Evolutionary conservation across 140 eudicot species (phyloP), one percentile per base, ranked within the genome.

Genomic region (Ambrosia hybrid): DNA sequence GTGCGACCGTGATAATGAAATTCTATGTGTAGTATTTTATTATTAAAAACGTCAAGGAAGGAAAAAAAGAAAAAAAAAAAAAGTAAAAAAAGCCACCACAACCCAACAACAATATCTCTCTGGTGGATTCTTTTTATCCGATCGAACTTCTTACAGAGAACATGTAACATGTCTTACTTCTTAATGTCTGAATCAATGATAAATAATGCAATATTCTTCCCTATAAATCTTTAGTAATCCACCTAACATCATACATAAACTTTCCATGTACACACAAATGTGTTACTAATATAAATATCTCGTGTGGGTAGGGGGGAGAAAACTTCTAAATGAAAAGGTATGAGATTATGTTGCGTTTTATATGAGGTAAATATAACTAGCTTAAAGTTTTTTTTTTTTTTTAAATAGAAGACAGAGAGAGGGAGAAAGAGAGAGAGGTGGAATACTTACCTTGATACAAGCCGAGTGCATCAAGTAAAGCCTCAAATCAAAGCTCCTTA

Each of bases 81-180:
- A 78, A 68, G 73, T 75, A 70, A 72, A 55, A 73, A 72, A 78
- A 26, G 79, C 83, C 85, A 79, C 68, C 84, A 81, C 77, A 46
- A 86, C 65, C 83, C 86, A 86, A 86, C 94, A 90, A 77, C 85
- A 90, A 85, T 68, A 83, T 90, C 82, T 80, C 83, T 67, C 78
- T 70, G 75, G 76, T 79, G 86, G 86, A 76, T 85, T 83, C 89
- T 85, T 85, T 84, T 85, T 87, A 90, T 90, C 89, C 83, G 60
- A 85, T 85, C 89, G 94, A 83, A 90, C 96, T 83, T 90, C 91
- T 75, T 84, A 85, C 89, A 87, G 86, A 87, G 91, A 90, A 80
- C 96, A 87, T 87, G 91, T 79, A 84, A 61, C 85, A 83, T 85
- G 71, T 83, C 78, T 65, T 65, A 38, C 65, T 80, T 69, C 70